Evolutionary conservation across 176 grass and related monocot species (phyloP), one percentile per base, ranked within the genome.

Genomic region (Cenchrus americanus): DNA sequence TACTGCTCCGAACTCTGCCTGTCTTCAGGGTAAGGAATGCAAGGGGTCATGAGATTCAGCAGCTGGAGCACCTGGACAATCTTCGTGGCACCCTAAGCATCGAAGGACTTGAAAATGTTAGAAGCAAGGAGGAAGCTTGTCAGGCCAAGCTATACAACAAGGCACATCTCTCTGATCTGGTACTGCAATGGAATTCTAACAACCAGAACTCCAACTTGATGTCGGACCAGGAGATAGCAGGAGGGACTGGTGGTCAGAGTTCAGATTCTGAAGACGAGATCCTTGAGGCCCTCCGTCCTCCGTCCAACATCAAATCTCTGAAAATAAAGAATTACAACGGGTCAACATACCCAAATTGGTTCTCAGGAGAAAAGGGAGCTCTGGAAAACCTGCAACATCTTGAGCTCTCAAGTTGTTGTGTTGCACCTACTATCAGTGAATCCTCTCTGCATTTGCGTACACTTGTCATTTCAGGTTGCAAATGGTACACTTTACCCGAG

Each of bases 1-100:
- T 4, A 0, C 75, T 23, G 23, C 79, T 89, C 48, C 44, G 48
- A 13, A 17, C 47, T 8, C 7, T 89, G 8, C 1, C 1, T 1
- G 0, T 1, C 6, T 82, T 85, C 23, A 66, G 0, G 0, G 72
- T 83, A 13, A 11, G 21, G 7, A 79, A 14, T 3, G 6, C 7
- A 41, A 8, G 1, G 1, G 66, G 82, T 30, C 65, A 66, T 34
- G 71, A 91, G 54, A 46, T 82, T 37, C 52, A 78, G 6, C 82
- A 88, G 27, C 75, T 92, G 7, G 49, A 73, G 72, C 26, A 47
- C 18, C 34, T 92, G 14, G 51, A 27, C 1, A 50, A 85, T 34
- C 62, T 92, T 66, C 75, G 7, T 30, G 82, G 81, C 22, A 5
- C 0, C 0, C 54, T 88, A 21, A 0, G 0, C 0, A 85, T 91